A percentile compares a stretch with the other conserved stretches of the same genome.
phyloP scores from a whole-genome alignment of 148 eudicot genomes.

The Diospyros kaki region DNA sequence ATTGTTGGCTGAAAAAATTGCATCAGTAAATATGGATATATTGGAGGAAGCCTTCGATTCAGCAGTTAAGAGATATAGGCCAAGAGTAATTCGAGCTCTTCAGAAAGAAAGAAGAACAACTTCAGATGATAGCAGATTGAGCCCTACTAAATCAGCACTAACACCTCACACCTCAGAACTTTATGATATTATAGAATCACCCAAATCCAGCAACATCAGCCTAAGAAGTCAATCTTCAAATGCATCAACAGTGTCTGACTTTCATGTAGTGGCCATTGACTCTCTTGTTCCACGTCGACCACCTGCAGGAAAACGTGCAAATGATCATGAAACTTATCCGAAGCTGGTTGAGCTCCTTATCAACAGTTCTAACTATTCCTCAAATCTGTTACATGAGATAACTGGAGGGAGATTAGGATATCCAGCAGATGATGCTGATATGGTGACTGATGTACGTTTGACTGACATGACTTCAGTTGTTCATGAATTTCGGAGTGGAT shows the following conservation, averaged over 20 bases:
- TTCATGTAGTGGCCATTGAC: conserved; percentile 86
- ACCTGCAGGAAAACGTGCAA: conserved; percentile 84
- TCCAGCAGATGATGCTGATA: conserved; percentile 34
- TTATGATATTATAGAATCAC: conserved; percentile 48
- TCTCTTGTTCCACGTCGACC: conserved; percentile 98
- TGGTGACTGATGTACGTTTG: conserved; percentile 19
- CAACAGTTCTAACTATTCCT: conserved; percentile 77
- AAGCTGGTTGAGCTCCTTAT: conserved; percentile 89
- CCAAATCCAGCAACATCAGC: conserved; percentile 43
- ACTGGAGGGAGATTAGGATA: conserved; percentile 74
- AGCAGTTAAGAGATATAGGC: conserved; percentile 65
- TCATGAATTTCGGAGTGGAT: conserved; percentile 75
- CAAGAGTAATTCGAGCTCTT: conserved; percentile 56
- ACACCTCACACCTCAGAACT: conserved; percentile 56
- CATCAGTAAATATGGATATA: conserved; percentile 52
- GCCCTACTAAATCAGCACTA: conserved; percentile 37
- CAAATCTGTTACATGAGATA: conserved; percentile 70
- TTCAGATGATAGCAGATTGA: conserved; percentile 65
- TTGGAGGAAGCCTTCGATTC: conserved; percentile 79
- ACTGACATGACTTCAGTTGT: conserved; percentile 56
- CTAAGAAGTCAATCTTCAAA: conserved; percentile 38
- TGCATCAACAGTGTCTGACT: conserved; percentile 36
- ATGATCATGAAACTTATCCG: conserved; percentile 87
- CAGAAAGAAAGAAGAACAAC: conserved; percentile 70
- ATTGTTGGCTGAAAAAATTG: conserved; percentile 64